phyloP scores from a whole-genome alignment of 2,329 filamentous ascomycete genomes.

The Acrodontium crateriforme region DNA sequence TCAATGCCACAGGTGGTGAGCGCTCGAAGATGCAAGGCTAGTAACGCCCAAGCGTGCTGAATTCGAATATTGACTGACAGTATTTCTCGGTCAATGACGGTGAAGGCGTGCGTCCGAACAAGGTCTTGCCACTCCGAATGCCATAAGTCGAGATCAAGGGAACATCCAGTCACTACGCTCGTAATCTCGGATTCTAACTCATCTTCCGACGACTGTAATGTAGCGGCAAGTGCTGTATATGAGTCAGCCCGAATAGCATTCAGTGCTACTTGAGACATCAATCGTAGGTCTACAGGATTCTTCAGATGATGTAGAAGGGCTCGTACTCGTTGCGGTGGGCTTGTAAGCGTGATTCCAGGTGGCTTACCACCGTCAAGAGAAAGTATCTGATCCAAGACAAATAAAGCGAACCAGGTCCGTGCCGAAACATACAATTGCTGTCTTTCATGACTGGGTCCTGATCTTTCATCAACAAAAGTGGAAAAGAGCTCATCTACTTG shows the following conservation, averaged over 20 bases:
- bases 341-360: conserved; percentile 24
- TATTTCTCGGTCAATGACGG: conserved; percentile 21
- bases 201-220: no score
- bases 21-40: conserved; percentile 39
- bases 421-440: not conserved
- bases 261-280: conserved; percentile 40
- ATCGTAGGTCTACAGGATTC: conserved; percentile 36
- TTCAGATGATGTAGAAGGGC: conserved; percentile 30
- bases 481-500: conserved; percentile 2
- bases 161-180: conserved; percentile 33
- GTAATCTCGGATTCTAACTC: no score
- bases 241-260: conserved; percentile 27
- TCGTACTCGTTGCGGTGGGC: conserved; percentile 31
- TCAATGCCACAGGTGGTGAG: conserved; percentile 36
- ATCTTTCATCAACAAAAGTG: no score
- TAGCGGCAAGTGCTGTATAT: conserved; percentile 8
- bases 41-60: conserved; percentile 40
- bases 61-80: conserved; percentile 35
- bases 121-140: conserved; percentile 28
- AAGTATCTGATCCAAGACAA: conserved; percentile 39
- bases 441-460: no score
- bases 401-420: conserved; percentile 38
- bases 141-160: conserved; percentile 37
- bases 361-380: conserved; percentile 33
- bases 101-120: conserved; percentile 5